Percentiles rank a stretch among this genome's conserved stretches.
Conservation (phyloP, 768 basidiomycete species). For the Suillus americanus region DNA sequence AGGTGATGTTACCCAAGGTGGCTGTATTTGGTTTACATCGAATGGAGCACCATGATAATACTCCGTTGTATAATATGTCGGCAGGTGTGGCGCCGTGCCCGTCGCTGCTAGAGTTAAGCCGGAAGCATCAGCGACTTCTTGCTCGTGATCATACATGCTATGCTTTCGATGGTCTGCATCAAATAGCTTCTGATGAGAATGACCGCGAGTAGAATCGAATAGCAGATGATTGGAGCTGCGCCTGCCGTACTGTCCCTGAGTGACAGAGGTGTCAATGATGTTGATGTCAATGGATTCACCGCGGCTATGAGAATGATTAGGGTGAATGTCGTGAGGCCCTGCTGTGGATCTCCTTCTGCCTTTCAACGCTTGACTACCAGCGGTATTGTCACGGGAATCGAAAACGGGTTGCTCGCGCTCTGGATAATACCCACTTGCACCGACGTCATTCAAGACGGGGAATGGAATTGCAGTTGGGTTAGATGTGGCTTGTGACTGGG, state of each 20-base stretch:
- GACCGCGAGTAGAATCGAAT: slow-evolving; percentile 37
- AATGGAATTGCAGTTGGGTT: slow-evolving; percentile 23
- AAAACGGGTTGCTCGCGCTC: slow-evolving; percentile 22
- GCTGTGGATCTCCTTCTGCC: background rate
- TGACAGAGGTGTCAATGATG: slow-evolving; percentile 1
- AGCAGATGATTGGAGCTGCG: slow-evolving; percentile 37
- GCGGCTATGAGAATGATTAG: slow-evolving; percentile 17
- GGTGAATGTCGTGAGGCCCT: slow-evolving; percentile 10
- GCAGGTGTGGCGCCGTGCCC: background rate
- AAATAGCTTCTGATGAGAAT: slow-evolving; percentile 22
- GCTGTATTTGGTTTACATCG: slow-evolving; percentile 15
- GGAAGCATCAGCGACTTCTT: slow-evolving; percentile 14
- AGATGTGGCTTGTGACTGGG: slow-evolving; percentile 28
- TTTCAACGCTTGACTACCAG: background rate
- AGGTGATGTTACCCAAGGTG: slow-evolving; percentile 28
- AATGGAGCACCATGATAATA: slow-evolving; percentile 17
- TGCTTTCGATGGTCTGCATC: slow-evolving; percentile 22
- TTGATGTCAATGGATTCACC: slow-evolving; percentile 6
- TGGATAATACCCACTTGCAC: slow-evolving; percentile 17
- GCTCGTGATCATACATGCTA: slow-evolving; percentile 19
- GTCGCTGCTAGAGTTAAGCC: background rate
- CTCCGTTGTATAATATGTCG: slow-evolving; percentile 3
- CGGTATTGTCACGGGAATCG: background rate
- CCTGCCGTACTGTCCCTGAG: slow-evolving; percentile 28
- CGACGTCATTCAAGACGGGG: slow-evolving; percentile 25